A percentile compares a stretch with the other conserved stretches of the same genome.
phyloP scores from a whole-genome alignment of 169 alveolate species.

The Plasmodium fragile region DNA sequence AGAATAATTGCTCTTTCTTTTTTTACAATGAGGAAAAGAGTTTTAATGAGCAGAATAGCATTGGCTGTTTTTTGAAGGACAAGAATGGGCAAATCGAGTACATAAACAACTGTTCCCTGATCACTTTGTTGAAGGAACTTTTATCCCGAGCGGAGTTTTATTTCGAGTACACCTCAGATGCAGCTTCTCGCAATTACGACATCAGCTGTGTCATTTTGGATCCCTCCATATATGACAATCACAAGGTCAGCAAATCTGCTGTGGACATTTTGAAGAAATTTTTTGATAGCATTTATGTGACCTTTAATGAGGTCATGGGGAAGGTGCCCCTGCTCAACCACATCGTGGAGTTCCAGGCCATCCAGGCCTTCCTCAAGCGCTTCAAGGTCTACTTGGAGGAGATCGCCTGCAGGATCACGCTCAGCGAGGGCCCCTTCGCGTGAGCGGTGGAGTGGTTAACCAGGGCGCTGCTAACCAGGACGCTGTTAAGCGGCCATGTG shows the following conservation, averaged over 20 bases:
- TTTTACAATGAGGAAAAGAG: conserved; percentile 60
- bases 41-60: conserved; percentile 44
- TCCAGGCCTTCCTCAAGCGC: conserved; percentile 35
- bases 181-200: conserved; percentile 62
- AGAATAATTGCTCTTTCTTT: conserved; percentile 44
- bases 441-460: not conserved
- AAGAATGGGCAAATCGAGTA: conserved; percentile 46
- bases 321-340: conserved; percentile 44
- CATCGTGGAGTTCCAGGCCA: conserved; percentile 56
- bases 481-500: not conserved
- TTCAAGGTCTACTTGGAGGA: conserved; percentile 50
- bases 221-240: conserved; percentile 49
- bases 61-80: conserved; percentile 64
- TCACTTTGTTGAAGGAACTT: conserved; percentile 57
- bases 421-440: conserved; percentile 6
- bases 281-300: conserved; percentile 35
- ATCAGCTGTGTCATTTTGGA: conserved; percentile 67
- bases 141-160: conserved; percentile 67
- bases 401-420: conserved; percentile 25
- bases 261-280: conserved; percentile 34
- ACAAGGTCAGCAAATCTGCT: conserved; percentile 41
- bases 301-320: conserved; percentile 36
- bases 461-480: too few relatives aligned
- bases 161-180: conserved; percentile 72
- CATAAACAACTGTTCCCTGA: conserved; percentile 44